phyloP scores from a whole-genome alignment of 2,329 filamentous ascomycete genomes.

The Thelonectria olida region DNA sequence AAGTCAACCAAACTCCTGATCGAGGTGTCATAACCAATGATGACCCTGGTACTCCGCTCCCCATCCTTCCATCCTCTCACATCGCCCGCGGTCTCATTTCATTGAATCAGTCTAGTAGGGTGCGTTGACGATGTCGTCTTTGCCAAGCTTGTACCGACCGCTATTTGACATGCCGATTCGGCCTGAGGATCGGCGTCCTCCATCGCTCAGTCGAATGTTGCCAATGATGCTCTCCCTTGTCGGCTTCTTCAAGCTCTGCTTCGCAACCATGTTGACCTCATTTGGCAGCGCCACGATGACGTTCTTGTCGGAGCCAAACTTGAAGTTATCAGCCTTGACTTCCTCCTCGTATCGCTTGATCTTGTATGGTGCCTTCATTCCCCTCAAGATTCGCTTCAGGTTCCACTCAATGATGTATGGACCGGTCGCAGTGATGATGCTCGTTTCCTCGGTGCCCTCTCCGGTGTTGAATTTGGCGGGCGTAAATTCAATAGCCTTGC shows the following conservation, averaged over 20 bases:
- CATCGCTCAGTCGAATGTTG: constrained; percentile 58
- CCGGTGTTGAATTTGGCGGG: constrained; percentile 94
- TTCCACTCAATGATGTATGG: constrained; percentile 98
- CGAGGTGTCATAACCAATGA: constrained; percentile 21
- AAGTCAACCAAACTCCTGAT: constrained; percentile 36
- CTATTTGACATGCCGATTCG: constrained; percentile 63
- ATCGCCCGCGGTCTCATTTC: not conserved
- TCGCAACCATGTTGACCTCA: constrained; percentile 97
- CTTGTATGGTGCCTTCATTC: constrained; percentile 86
- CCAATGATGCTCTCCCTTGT: constrained; percentile 92
- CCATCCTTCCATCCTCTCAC: constrained; percentile 4
- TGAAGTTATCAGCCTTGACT: constrained; percentile 98
- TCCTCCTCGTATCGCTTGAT: constrained; percentile 97
- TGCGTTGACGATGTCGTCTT: constrained; percentile 84
- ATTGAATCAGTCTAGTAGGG: constrained; percentile 56
- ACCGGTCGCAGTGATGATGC: constrained; percentile 95
- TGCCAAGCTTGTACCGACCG: constrained; percentile 76
- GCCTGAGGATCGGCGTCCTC: constrained; percentile 58
- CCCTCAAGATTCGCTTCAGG: constrained; percentile 85
- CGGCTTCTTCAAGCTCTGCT: constrained; percentile 83
- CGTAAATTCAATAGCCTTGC: constrained; percentile 85
- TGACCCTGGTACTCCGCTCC: constrained; percentile 2
- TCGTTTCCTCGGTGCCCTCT: constrained; percentile 82
- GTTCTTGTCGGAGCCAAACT: constrained; percentile 96
- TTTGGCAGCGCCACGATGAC: constrained; percentile 97